Percentiles rank a stretch among this genome's conserved stretches.
Conservation (phyloP, 1,139 yeast species). For the Yamadazyma spencermartinsiae region DNA sequence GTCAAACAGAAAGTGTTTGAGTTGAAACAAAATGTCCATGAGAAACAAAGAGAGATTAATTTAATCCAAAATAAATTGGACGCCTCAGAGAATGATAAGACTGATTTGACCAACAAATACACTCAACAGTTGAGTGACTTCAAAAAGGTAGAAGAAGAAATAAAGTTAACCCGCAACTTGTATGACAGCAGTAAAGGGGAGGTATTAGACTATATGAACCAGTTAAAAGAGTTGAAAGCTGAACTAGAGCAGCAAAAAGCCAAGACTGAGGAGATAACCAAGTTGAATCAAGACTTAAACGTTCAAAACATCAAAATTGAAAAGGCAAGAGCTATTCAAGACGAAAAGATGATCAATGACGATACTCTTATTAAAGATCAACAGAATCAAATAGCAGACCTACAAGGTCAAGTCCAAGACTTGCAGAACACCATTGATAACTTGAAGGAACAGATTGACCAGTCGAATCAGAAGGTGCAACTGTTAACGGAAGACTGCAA, state of each 20-base stretch:
- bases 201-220: slow-evolving; percentile 2
- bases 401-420: neutral
- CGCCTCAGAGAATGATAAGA: neutral
- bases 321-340: slow-evolving; percentile 11
- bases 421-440: neutral
- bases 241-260: neutral
- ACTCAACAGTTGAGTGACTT: slow-evolving; percentile 3
- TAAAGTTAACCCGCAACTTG: slow-evolving; percentile 6
- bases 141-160: slow-evolving; percentile 7
- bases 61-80: slow-evolving; percentile 4
- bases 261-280: neutral
- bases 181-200: slow-evolving; percentile 4
- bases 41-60: slow-evolving; percentile 5
- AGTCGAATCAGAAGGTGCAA: neutral
- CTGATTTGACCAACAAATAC: neutral
- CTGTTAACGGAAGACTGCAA: neutral
- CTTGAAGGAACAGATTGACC: neutral
- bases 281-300: slow-evolving; percentile 1
- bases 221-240: slow-evolving; percentile 2
- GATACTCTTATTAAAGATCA: slow-evolving; percentile 2
- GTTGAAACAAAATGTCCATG: slow-evolving; percentile 7
- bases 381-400: neutral
- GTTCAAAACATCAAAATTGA: neutral
- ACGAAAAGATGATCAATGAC: slow-evolving; percentile 9
- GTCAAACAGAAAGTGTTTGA: slow-evolving; percentile 8